These are phyloP conservation scores for Chlorella vulgaris DNA, from an alignment of 139 green algal species.

Conservation along the genomic window DNA sequence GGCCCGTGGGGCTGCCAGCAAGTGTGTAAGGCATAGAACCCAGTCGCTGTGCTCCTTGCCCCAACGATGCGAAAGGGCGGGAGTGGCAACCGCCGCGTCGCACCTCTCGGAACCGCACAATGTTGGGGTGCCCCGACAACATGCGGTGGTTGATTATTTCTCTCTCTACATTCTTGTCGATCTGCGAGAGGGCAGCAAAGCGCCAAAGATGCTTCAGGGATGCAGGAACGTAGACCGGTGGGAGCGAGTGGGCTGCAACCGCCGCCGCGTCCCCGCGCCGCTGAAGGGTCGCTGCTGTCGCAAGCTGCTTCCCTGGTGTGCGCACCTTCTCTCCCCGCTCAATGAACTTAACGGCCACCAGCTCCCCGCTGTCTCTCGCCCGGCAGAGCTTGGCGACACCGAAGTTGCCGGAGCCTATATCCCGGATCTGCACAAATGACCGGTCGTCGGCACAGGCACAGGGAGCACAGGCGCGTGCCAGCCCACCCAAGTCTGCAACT, in stretches of 20 bases:
- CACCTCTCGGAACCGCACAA: conserved; percentile 94
- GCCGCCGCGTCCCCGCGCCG: too few species aligned
- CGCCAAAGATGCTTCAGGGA: not conserved
- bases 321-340: conserved; percentile 74
- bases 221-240: not conserved
- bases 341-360: conserved; percentile 86
- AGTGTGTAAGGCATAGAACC: too few species aligned
- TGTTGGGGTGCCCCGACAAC: conserved; percentile 93
- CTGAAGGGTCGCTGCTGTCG: too few species aligned
- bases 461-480: not conserved
- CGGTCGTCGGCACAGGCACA: not conserved
- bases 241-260: too few species aligned
- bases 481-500: not conserved
- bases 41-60: too few species aligned
- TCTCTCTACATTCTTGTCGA: conserved; percentile 98
- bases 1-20: too few species aligned
- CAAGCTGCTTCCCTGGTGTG: too few species aligned
- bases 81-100: too few species aligned
- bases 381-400: conserved; percentile 84
- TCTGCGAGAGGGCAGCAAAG: conserved; percentile 58
- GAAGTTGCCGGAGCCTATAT: conserved; percentile 96
- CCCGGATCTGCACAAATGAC: conserved; percentile 47
- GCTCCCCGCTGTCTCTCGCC: conserved; percentile 66
- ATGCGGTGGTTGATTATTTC: conserved; percentile 98
- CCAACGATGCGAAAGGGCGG: too few species aligned